Evolutionary conservation across 1,284 basidiomycete genomes (phyloP).

Genomic region (Erythrobasidium hasegawianum): DNA sequence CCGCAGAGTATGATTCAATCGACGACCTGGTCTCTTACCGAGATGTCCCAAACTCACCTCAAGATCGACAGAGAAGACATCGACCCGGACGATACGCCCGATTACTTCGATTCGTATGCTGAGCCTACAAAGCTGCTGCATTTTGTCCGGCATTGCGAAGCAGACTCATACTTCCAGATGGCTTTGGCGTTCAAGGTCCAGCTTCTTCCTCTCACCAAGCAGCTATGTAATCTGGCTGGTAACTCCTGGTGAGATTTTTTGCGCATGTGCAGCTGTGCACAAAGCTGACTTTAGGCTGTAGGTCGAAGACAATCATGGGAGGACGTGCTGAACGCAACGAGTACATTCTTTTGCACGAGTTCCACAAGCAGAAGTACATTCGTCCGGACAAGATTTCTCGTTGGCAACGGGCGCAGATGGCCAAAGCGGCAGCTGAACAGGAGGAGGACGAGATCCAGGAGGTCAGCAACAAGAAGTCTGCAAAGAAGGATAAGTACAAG

Average conservation of each 20-base stretch:
- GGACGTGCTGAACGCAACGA: conserved; percentile 98
- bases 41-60: conserved; percentile 91
- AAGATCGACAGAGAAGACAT: conserved; percentile 82
- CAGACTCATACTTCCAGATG: conserved; percentile 95
- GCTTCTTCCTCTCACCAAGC: conserved; percentile 80
- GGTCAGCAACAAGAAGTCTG: conserved; percentile 55
- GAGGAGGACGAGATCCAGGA: conserved; percentile 57
- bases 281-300: conserved; percentile 47
- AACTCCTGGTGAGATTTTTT: conserved; percentile 74
- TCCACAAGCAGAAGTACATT: conserved; percentile 92
- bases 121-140: conserved; percentile 75
- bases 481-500: conserved; percentile 93
- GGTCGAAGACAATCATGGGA: conserved; percentile 87
- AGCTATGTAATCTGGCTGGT: conserved; percentile 94
- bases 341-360: conserved; percentile 97
- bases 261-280: no score
- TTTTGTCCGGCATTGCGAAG: conserved; percentile 86
- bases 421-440: conserved; percentile 59
- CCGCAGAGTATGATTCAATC: conserved; percentile 83
- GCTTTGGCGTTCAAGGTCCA: conserved; percentile 88
- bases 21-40: conserved; percentile 95
- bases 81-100: conserved; percentile 89
- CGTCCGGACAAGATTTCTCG: conserved; percentile 79
- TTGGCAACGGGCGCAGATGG: conserved; percentile 57
- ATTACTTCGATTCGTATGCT: conserved; percentile 80